Conservation (phyloP, 805 yeast genomes). For the Starmerella scarabaei region DNA sequence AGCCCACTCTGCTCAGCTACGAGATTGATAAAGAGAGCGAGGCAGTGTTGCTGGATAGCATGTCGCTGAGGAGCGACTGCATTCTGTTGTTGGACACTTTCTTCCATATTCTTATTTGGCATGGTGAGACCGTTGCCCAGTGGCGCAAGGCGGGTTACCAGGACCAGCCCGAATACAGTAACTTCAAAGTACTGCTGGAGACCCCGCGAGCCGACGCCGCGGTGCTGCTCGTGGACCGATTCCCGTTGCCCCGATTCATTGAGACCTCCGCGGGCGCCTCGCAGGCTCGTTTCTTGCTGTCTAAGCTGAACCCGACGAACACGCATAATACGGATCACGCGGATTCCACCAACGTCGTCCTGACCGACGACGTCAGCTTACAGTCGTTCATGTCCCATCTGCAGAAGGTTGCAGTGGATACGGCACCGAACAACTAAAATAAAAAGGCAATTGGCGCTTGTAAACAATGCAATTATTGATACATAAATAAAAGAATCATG, state of each 20-base stretch:
- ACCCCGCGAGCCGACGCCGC: conserved; percentile 90
- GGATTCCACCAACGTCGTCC: conserved; percentile 52
- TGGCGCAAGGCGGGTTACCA: conserved; percentile 96
- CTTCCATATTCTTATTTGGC: conserved; percentile 90
- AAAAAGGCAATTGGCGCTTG: too few species aligned
- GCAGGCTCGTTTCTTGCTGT: conserved; percentile 90
- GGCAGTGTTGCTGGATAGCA: conserved; percentile 87
- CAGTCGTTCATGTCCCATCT: conserved; percentile 92
- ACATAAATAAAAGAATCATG: too few species aligned
- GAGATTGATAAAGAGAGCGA: conserved; percentile 71
- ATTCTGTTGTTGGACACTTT: conserved; percentile 86
- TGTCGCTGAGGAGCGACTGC: conserved; percentile 77
- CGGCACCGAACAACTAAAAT: conserved; percentile 5
- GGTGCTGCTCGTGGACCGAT: conserved; percentile 76
- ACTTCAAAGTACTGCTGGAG: conserved; percentile 72
- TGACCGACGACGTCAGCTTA: conserved; percentile 91
- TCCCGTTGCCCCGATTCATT: conserved; percentile 94
- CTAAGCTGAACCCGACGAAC: conserved; percentile 89
- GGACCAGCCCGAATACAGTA: conserved; percentile 77
- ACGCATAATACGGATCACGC: conserved; percentile 47
- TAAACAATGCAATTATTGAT: too few species aligned
- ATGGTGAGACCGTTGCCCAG: conserved; percentile 85
- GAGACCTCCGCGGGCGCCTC: conserved; percentile 98
- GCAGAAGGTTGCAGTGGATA: conserved; percentile 69
- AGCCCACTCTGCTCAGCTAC: conserved; percentile 86